Evolutionary conservation across 768 basidiomycete species (phyloP), one percentile per base, ranked within the genome.

Genomic region (Grammothele lineata): DNA sequence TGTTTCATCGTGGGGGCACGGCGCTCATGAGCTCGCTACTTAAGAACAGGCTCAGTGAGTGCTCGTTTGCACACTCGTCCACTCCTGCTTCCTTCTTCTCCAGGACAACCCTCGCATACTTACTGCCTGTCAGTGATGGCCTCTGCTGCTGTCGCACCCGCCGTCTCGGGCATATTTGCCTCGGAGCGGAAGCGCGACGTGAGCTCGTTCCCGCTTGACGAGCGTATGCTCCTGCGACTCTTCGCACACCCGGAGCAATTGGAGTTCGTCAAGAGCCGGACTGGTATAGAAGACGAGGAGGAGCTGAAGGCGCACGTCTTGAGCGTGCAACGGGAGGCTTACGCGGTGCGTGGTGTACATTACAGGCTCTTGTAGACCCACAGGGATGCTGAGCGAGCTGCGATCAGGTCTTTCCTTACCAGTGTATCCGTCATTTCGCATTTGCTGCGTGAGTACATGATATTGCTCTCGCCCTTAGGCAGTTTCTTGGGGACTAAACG

Each of bases 221-320:
- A 36, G 35, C 8, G n/a, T n/a, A 19, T 6, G 35, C 18, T n/a
- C 35, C 8, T 7, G 18, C 35, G n/a, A n/a, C 35, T 36, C 35
- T 14, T 30, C 14, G 27, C 8, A 7, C 7, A 6, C 15, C n/a
- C 12, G 6, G 30, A 32, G 30, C 15, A 33, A 6, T 14, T 37
- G 18, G 36, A 10, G 23, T 45, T 45, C 26, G 18, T 35, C 33
- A 19, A 27, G 12, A 6, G 9, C n/a, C 37, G 27, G 25, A 65
- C 59, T 2, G 57, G 62, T 17, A 60, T 63, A 32, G 48, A 52
- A 19, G 53, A 57, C 36, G 57, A 56, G 3, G 51, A 51, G 1
- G 48, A 47, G 39, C 53, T 63, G 22, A 57, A 54, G 48, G n/a
- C 34, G 40, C 62, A 61, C 36, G 37, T 66, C 6, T 24, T 65